Evolutionary conservation across 176 grass and related monocot genomes (phyloP).

Genomic region (Calamus simplicifolius): DNA sequence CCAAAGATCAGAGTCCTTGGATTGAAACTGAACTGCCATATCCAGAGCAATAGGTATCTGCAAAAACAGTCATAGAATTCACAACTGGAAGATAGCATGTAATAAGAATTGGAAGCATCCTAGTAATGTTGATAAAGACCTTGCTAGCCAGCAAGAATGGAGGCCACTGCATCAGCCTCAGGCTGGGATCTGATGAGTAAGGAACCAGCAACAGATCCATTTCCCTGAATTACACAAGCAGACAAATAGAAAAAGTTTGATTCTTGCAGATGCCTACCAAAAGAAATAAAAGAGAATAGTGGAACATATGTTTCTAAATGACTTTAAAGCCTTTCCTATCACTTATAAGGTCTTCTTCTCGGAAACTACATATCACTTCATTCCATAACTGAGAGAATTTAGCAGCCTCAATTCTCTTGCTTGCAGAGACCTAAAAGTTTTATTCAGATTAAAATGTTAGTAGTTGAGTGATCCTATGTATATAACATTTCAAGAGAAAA

Average conservation of each 20-base stretch:
- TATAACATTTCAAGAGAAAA: no score
- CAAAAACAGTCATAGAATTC: slow-evolving; percentile 8
- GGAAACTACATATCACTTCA: slow-evolving; percentile 89
- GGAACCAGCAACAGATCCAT: slow-evolving; percentile 94
- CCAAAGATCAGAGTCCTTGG: slow-evolving; percentile 94
- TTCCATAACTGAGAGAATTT: slow-evolving; percentile 99
- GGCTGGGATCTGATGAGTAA: slow-evolving; percentile 88
- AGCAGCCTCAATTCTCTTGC: slow-evolving; percentile 97
- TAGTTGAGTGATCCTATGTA: no score
- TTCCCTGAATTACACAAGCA: slow-evolving; percentile 41
- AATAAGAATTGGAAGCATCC: no score
- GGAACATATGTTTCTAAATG: slow-evolving; percentile 1
- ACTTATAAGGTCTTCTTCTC: slow-evolving; percentile 94
- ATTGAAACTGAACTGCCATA: slow-evolving; percentile 87
- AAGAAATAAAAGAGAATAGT: no score
- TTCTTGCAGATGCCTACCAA: no score
- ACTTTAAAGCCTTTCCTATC: slow-evolving; percentile 58
- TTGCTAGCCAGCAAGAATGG: slow-evolving; percentile 96
- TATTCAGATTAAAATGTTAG: no score
- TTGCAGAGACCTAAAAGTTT: slow-evolving; percentile 63
- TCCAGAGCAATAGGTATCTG: slow-evolving; percentile 98
- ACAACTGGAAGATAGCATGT: no score
- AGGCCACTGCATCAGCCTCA: slow-evolving; percentile 97
- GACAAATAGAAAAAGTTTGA: slow-evolving; percentile 4
- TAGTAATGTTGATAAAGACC: slow-evolving; percentile 35